Evolutionary conservation across 805 yeast species (phyloP), one percentile per base, ranked within the genome.

Genomic region (Saturnispora ahearnii): DNA sequence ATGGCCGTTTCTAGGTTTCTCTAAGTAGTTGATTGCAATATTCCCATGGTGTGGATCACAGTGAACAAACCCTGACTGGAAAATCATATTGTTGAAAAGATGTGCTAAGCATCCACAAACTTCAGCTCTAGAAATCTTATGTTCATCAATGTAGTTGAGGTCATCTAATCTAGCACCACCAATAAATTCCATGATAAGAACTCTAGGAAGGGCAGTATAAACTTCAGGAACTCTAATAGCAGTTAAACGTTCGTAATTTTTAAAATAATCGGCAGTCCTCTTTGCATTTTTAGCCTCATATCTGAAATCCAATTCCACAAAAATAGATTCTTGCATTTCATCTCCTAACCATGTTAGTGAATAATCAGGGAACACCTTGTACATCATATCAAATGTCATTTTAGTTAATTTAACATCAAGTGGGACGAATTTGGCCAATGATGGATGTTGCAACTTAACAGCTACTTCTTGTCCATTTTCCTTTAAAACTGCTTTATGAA

Each of bases 31-130:
- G 22, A 93, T 87, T 0, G 98, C 96, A 52, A 93, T 70, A 60
- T 93, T 93, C 0, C 99, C 99, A 10, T 96, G 96, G 64, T 93
- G 99, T 1, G 99, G 99, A 64, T 93, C 99, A 69, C 99, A 93
- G 64, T 93, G 99, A 41, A 93, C 77, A 22, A 88, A 96, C 28
- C 81, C 82, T 0, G 96, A 95, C 2, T 95, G 84, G 70, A 93
- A 93, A 38, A 93, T 88, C 99, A 93, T 93, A 61, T 81, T 82
- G 69, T 91, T 87, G 72, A 93, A 93, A 29, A 88, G 82, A 58
- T 91, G 96, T 0, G 96, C 81, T 36, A 93, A 72, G 62, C 97
- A 91, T 6, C 82, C 69, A 2, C 95, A 82, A 8, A 93, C 95
- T 54, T 86, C 85, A 0, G 83, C 77, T 24, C 95, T 71, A 21